A percentile compares a stretch with the other conserved stretches of the same genome.
phyloP scores from a whole-genome alignment of 495 filamentous ascomycete genomes.

The Xylaria nigripes region DNA sequence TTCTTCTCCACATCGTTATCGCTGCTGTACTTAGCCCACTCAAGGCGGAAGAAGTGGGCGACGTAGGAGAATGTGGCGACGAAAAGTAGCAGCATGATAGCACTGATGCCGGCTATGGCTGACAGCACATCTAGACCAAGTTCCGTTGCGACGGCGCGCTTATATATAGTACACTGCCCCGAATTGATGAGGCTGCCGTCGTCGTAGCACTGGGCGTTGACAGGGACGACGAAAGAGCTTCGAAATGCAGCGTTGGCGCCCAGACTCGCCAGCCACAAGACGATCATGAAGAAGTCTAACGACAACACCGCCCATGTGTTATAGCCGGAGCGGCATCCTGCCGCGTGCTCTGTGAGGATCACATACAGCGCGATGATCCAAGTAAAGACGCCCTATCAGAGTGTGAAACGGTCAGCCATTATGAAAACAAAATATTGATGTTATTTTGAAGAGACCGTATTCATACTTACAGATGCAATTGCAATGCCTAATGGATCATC shows the following conservation, averaged over 20 bases:
- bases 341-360: conserved; percentile 34
- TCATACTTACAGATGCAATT: conserved; percentile 38
- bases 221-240: conserved; percentile 26
- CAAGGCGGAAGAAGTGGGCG: conserved; percentile 33
- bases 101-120: conserved; percentile 37
- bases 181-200: conserved; percentile 33
- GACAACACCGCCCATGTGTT: conserved; percentile 38
- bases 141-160: conserved; percentile 21
- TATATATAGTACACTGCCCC: conserved; percentile 26
- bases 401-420: not conserved
- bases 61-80: conserved; percentile 37
- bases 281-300: conserved; percentile 36
- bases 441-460: not conserved
- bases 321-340: conserved; percentile 27
- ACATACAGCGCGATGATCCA: conserved; percentile 35
- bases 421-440: not conserved
- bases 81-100: conserved; percentile 38
- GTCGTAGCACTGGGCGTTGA: conserved; percentile 28
- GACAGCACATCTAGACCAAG: conserved; percentile 28
- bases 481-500: conserved; percentile 30
- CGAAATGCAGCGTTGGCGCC: conserved; percentile 35
- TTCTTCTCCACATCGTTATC: conserved; percentile 30
- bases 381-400: conserved; percentile 35
- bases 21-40: conserved; percentile 14
- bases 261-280: conserved; percentile 43